Conservation (phyloP, 805 yeast species). For the Ogataea pignaliae region DNA sequence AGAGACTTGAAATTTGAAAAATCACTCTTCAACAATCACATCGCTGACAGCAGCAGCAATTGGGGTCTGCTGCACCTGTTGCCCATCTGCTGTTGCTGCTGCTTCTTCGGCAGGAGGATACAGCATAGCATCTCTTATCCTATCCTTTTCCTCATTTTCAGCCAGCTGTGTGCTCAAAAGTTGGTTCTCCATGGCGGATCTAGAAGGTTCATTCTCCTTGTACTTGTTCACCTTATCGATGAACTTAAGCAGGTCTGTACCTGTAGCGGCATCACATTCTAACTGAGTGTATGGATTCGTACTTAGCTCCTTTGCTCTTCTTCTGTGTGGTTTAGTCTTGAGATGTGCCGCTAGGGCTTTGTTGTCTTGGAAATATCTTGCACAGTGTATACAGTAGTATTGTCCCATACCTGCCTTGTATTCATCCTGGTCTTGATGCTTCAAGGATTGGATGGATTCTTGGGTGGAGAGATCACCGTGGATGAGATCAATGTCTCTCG, state of each 20-base stretch:
- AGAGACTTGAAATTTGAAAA: too few relatives aligned
- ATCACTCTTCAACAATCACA: conserved; percentile 7
- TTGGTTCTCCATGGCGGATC: conserved; percentile 38
- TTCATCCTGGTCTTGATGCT: conserved; percentile 86
- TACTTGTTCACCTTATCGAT: conserved; percentile 58
- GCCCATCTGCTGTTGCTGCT: neutral
- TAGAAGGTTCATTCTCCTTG: conserved; percentile 44
- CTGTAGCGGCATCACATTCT: conserved; percentile 90
- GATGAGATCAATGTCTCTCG: conserved; percentile 79
- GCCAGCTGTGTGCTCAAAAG: conserved; percentile 22
- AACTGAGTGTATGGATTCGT: conserved; percentile 80
- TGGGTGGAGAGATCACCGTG: conserved; percentile 65
- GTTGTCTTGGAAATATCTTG: conserved; percentile 82
- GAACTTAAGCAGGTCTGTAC: conserved; percentile 66
- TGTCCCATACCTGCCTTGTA: conserved; percentile 92
- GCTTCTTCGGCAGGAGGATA: conserved; percentile 18
- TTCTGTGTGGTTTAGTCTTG: conserved; percentile 75
- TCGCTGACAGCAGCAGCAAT: neutral
- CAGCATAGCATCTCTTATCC: conserved; percentile 22
- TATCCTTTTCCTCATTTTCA: conserved; percentile 32
- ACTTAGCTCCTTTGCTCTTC: conserved; percentile 73
- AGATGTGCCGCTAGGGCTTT: conserved; percentile 67
- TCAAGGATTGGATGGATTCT: conserved; percentile 58
- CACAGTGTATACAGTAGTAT: conserved; percentile 90
- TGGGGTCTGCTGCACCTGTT: neutral